Evolutionary conservation across 257 asterid species (phyloP).

Genomic region (Solanum rostratum): DNA sequence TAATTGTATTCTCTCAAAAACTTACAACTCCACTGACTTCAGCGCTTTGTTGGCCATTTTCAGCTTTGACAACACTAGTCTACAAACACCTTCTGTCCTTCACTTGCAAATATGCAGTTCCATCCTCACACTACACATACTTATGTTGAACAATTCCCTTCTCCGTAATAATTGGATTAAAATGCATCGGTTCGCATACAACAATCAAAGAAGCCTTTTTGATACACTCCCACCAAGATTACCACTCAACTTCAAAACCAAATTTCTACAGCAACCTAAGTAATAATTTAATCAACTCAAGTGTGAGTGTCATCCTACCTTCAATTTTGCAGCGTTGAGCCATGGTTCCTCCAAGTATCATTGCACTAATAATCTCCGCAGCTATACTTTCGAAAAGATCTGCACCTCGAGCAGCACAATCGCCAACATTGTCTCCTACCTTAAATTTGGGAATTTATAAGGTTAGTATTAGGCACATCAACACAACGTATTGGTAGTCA

Average conservation of each 20-base stretch:
- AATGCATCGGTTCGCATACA: not conserved
- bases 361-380: slow-evolving; percentile 98
- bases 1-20: not conserved
- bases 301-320: slow-evolving; percentile 27
- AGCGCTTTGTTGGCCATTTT: not conserved
- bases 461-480: slow-evolving; percentile 1
- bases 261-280: not conserved
- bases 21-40: not conserved
- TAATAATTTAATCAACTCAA: not conserved
- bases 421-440: slow-evolving; percentile 99
- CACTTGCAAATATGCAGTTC: not conserved
- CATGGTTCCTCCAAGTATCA: slow-evolving; percentile 99
- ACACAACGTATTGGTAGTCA: not conserved
- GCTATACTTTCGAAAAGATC: slow-evolving; percentile 99
- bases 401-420: slow-evolving; percentile 99
- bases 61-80: not conserved
- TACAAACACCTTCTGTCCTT: not conserved
- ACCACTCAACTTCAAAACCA: not conserved
- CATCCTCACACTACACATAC: not conserved
- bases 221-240: not conserved
- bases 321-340: slow-evolving; percentile 91
- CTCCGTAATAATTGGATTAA: not conserved
- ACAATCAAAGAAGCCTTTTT: not conserved
- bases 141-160: not conserved
- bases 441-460: slow-evolving; percentile 19